Evolutionary conservation across 2,329 filamentous ascomycete species (phyloP).

Genomic region (Didymella segeticola): DNA sequence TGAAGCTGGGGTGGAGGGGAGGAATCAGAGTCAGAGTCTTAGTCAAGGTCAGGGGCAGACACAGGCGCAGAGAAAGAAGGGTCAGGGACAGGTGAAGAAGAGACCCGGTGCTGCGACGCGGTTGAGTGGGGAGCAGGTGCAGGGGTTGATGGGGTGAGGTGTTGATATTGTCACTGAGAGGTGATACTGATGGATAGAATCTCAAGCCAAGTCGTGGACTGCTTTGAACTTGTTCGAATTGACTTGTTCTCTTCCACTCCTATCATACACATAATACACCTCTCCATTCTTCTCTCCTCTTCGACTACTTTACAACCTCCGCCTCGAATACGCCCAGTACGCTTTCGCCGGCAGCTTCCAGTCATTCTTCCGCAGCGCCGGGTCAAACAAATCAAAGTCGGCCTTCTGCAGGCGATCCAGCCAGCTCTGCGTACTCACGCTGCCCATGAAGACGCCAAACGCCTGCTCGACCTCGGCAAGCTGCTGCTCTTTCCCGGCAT

Average conservation of each 20-base stretch:
- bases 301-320: constrained; percentile 56
- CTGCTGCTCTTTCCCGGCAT: constrained; percentile 46
- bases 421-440: constrained; percentile 78
- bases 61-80: constrained; percentile 16
- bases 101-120: constrained; percentile 28
- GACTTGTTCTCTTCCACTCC: too few relatives aligned
- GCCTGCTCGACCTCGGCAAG: constrained; percentile 66
- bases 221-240: too few relatives aligned
- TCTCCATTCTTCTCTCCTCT: too few relatives aligned
- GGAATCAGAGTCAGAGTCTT: constrained; percentile 13
- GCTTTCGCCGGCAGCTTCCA: constrained; percentile 89
- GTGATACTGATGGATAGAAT: too few relatives aligned
- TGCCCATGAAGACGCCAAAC: constrained; percentile 82
- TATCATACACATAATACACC: too few relatives aligned
- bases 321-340: constrained; percentile 66
- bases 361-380: constrained; percentile 67
- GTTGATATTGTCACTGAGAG: too few relatives aligned
- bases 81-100: constrained; percentile 23
- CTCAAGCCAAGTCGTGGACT: too few relatives aligned
- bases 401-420: constrained; percentile 76
- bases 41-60: neutral
- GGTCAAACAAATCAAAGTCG: constrained; percentile 82
- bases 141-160: constrained; percentile 35
- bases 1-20: constrained; percentile 42
- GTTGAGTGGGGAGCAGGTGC: constrained; percentile 36